phyloP scores from a whole-genome alignment of 2,329 filamentous ascomycete genomes.

The Fusarium sp. region DNA sequence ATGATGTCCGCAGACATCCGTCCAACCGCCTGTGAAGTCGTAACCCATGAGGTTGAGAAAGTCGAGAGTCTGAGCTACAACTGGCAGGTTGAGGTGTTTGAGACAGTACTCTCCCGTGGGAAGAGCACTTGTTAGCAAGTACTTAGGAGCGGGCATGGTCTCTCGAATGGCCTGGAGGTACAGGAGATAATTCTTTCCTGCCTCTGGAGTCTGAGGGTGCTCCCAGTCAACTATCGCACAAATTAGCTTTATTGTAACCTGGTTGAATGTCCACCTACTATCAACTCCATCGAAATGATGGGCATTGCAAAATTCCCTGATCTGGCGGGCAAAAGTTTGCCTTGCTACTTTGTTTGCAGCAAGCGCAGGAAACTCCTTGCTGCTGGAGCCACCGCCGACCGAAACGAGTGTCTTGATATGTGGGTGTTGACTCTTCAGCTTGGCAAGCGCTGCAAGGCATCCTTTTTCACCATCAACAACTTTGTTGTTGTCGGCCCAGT shows the following conservation, averaged over 20 bases:
- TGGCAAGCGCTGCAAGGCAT: constrained; percentile 70
- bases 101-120: constrained; percentile 74
- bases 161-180: constrained; percentile 68
- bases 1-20: constrained; percentile 71
- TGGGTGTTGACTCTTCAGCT: constrained; percentile 69
- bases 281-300: constrained; percentile 75
- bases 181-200: constrained; percentile 70
- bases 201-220: constrained; percentile 66
- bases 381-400: constrained; percentile 74
- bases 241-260: not conserved
- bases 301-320: constrained; percentile 66
- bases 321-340: constrained; percentile 67
- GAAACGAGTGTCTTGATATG: constrained; percentile 72
- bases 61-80: constrained; percentile 67
- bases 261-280: constrained; percentile 55
- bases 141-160: constrained; percentile 67
- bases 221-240: constrained; percentile 73
- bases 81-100: constrained; percentile 68
- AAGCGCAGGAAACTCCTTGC: constrained; percentile 70
- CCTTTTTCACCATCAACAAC: constrained; percentile 70
- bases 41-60: constrained; percentile 78
- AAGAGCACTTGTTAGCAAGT: constrained; percentile 72
- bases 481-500: constrained; percentile 73
- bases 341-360: constrained; percentile 63
- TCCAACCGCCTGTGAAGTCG: constrained; percentile 76